Base-by-base conservation (phyloP, 176 grass and related monocot species). In the Calamus simplicifolius region DNA sequence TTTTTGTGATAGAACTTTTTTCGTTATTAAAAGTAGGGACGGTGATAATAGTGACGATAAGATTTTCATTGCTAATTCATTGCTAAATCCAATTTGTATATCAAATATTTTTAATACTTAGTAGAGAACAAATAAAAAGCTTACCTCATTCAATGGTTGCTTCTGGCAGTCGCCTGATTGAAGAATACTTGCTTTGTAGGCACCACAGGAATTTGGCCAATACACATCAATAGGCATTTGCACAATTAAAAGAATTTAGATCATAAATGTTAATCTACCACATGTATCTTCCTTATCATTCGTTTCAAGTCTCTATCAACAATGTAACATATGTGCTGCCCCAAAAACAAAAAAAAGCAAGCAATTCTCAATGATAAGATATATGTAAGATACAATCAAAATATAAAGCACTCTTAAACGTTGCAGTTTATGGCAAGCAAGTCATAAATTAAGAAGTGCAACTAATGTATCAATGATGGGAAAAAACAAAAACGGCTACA, bases 231-330 rank as follows among this genome's bases (percentile, higher is more conserved):
- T n/a, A n/a, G n/a, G n/a, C n/a, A n/a, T n/a, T n/a, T n/a, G 6
- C 27, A 15, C 12, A 0, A n/a, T 70, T 49, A 4, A 16, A 3
- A 1, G 2, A 18, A 23, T 48, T 18, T 50, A 2, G 35, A 29
- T 4, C 26, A 5, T 52, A 71, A 68, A 17, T 52, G 54, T 3
- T 55, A 18, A 52, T 10, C 19, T 73, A 31, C 17, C 49, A n/a
- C 4, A 35, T 30, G 8, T 80, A 90, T 74, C 86, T 95, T 95
- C 50, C 91, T 81, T 84, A 90, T 87, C 68, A 83, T 83, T 71
- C 91, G 75, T 54, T 95, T 90, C 54, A 90, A 73, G 74, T 95
- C 86, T 90, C 83, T 82, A 78, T 87, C 86, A 80, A 95, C 86
- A 49, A 95, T 84, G 54, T 95, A 95, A 69, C 83, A 87, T 59